Evolutionary conservation across 2,329 filamentous ascomycete species (phyloP).

Genomic region (Calonectria pseudoturangicola): DNA sequence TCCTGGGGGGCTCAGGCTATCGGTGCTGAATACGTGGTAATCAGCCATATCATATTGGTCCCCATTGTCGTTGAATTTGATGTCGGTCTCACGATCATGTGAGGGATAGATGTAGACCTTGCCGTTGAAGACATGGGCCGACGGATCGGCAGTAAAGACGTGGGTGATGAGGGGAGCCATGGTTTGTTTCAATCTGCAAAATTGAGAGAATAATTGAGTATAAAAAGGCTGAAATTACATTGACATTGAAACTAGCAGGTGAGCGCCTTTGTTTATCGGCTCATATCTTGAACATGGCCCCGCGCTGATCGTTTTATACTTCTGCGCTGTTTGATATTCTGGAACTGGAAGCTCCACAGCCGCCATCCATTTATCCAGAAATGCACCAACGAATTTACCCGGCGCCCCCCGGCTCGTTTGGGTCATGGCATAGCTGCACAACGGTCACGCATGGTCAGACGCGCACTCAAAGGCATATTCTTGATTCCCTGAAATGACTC

Average conservation of each 20-base stretch:
- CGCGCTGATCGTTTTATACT: conserved; percentile 41
- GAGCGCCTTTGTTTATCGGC: conserved; percentile 33
- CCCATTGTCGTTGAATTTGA: conserved; percentile 87
- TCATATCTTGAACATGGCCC: conserved; percentile 39
- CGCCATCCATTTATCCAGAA: conserved; percentile 48
- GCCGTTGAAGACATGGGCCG: conserved; percentile 85
- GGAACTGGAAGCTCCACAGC: conserved; percentile 29
- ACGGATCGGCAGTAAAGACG: conserved; percentile 87
- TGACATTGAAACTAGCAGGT: not conserved
- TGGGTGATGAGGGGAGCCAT: conserved; percentile 80
- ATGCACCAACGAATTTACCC: conserved; percentile 48
- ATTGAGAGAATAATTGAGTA: not conserved
- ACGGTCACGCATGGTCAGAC: not conserved
- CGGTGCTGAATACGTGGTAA: conserved; percentile 84
- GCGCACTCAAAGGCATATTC: not conserved
- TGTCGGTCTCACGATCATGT: conserved; percentile 85
- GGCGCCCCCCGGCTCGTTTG: conserved; percentile 39
- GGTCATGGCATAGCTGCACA: not conserved
- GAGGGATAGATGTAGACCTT: conserved; percentile 88
- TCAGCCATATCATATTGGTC: conserved; percentile 91
- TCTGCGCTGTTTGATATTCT: conserved; percentile 22
- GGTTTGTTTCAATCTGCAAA: conserved; percentile 7
- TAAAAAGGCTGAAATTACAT: not conserved
- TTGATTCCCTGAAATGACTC: conserved; percentile 36
- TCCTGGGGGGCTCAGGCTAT: conserved; percentile 70